These are phyloP conservation scores for Fusarium torulosum DNA, from an alignment of 2,329 filamentous ascomycete genomes.

Conservation along the genomic window DNA sequence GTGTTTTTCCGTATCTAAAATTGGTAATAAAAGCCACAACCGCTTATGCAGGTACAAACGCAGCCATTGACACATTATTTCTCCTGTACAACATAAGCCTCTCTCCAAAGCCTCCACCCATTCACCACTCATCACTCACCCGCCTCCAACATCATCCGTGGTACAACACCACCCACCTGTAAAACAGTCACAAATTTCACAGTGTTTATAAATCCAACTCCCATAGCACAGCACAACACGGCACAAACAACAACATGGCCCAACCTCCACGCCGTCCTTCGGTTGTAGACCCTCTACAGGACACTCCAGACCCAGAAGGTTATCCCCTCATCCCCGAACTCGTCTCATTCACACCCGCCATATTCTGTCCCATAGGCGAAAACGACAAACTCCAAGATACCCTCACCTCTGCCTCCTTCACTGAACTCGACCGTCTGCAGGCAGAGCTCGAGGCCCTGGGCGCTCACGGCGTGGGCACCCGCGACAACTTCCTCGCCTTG, in stretches of 20 bases:
- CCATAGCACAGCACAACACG: neutral
- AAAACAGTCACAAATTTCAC: conserved; percentile 10
- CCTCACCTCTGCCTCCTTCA: conserved; percentile 5
- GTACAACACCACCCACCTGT: conserved; percentile 17
- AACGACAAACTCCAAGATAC: conserved; percentile 13
- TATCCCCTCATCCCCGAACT: conserved; percentile 27
- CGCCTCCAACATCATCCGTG: conserved; percentile 11
- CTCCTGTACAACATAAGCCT: neutral
- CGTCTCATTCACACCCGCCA: conserved; percentile 10
- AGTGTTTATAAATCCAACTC: neutral
- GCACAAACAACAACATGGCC: conserved; percentile 20
- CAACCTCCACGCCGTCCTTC: conserved; percentile 15
- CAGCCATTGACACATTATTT: neutral
- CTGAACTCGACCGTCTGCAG: conserved; percentile 36
- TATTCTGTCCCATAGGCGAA: conserved; percentile 53
- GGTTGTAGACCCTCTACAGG: neutral
- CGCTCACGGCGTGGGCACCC: conserved; percentile 46
- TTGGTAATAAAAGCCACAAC: neutral
- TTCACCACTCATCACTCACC: conserved; percentile 1
- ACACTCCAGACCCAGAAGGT: conserved; percentile 28
- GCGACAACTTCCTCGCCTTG: conserved; percentile 50
- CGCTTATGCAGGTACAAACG: conserved; percentile 24
- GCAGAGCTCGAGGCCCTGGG: conserved; percentile 43
- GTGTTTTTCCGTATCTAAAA: neutral
- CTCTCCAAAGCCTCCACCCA: neutral